These are phyloP conservation scores for Wallacemonas rigidus DNA, from an alignment of 208 protist genomes.

Conservation along the genomic window DNA sequence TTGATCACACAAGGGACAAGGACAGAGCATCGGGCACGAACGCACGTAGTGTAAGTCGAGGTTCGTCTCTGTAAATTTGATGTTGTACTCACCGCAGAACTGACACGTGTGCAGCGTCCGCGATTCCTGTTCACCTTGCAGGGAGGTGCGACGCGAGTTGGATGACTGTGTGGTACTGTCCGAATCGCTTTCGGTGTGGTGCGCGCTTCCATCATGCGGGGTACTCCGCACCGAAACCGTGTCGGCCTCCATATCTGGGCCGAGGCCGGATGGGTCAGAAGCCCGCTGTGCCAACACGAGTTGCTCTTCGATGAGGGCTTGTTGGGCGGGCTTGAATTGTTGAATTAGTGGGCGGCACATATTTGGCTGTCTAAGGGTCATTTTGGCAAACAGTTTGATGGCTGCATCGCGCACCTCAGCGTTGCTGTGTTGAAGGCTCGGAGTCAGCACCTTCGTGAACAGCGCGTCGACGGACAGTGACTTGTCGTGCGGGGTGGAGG, in stretches of 20 bases:
- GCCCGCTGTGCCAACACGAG: slow-evolving; percentile 17
- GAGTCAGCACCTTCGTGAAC: slow-evolving; percentile 59
- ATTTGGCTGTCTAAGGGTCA: slow-evolving; percentile 43
- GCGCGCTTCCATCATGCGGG: background rate
- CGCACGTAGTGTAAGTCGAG: slow-evolving; percentile 89
- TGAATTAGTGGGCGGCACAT: slow-evolving; percentile 34
- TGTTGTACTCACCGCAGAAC: slow-evolving; percentile 85
- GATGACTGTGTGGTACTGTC: slow-evolving; percentile 11
- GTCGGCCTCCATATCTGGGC: slow-evolving; percentile 19
- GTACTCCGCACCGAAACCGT: slow-evolving; percentile 22
- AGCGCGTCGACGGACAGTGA: slow-evolving; percentile 55
- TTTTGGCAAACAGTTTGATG: slow-evolving; percentile 70
- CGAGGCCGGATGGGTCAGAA: slow-evolving; percentile 2
- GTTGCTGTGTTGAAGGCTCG: slow-evolving; percentile 75
- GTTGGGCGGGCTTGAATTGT: slow-evolving; percentile 74
- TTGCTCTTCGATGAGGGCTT: slow-evolving; percentile 73
- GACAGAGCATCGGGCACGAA: slow-evolving; percentile 90
- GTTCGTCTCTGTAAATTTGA: slow-evolving; percentile 63
- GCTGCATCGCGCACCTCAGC: slow-evolving; percentile 76
- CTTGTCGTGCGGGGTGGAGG: slow-evolving; percentile 16
- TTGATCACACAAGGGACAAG: slow-evolving; percentile 90
- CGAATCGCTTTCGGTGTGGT: slow-evolving; percentile 11
- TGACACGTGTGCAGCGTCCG: slow-evolving; percentile 65
- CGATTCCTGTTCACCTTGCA: slow-evolving; percentile 13
- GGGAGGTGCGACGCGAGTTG: background rate